Base-by-base conservation (phyloP, 352 stramenopile genomes). In the Phytophthora tubulina region DNA sequence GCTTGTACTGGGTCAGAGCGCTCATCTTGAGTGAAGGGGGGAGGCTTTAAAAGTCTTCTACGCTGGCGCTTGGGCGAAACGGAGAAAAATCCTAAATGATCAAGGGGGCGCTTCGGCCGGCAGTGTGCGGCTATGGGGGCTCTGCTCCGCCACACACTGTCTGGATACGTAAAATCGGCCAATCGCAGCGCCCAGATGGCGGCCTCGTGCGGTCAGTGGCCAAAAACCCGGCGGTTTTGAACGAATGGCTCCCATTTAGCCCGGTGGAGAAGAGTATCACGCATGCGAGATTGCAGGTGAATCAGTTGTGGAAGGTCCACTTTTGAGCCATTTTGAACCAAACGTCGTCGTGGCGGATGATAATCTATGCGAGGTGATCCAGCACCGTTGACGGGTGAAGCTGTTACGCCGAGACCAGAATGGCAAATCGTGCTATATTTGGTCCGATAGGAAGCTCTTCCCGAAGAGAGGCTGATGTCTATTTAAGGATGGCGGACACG, bases 81-180 rank as follows among this genome's bases (percentile, higher is more conserved):
- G 84, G 78, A 89, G 87, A 85, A 92, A 92, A 93, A 94, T 91
- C 82, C 78, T 90, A 86, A 94, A 90, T 94, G 87, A 79, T 50
- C 41, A n/a, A 72, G 31, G 51, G 54, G 49, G 38, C 44, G 36
- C 15, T 31, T 15, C 48, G 21, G 27, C 51, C 33, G 15, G 13
- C 38, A 30, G 15, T 39, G 39, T 71, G 55, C 46, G 64, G 60
- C 59, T 70, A 15, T 42, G n/a, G 50, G 50, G 58, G 51, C 48
- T 59, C 73, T 81, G 81, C 80, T 78, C 77, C 76, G 78, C 83
- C 83, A 89, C 83, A 82, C 75, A 81, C 67, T 72, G 61, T 32
- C 33, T 45, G 27, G 52, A 67, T 70, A 64, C 42, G 27, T 38
- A 10, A 15, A 32, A 39, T 48, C 6, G 3, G 7, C 61, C 61